Evolutionary conservation across 2,329 filamentous ascomycete species (phyloP).

Genomic region (Coccinonectria pachysandricola): DNA sequence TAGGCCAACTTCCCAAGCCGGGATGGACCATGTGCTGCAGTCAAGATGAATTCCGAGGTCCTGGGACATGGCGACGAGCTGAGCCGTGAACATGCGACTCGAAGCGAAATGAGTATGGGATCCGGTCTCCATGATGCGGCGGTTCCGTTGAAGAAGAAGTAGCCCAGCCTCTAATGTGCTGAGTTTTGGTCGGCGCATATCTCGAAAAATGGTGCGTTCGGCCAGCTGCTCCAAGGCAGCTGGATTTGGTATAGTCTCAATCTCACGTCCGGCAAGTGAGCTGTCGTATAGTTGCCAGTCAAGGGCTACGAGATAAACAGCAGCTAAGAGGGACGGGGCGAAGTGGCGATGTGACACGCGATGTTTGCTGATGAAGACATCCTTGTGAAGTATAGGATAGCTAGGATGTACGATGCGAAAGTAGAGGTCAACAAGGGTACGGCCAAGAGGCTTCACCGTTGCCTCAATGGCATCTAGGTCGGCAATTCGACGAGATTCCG

Average conservation of each 20-base stretch:
- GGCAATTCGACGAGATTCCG: slow-evolving; percentile 30
- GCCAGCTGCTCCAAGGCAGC: slow-evolving; percentile 28
- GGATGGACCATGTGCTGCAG: slow-evolving; percentile 51
- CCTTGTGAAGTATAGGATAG: slow-evolving; percentile 50
- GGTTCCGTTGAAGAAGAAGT: slow-evolving; percentile 38
- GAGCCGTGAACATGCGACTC: slow-evolving; percentile 39
- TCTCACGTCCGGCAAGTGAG: slow-evolving; percentile 29
- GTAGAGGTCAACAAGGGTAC: slow-evolving; percentile 55
- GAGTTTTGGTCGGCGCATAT: slow-evolving; percentile 42
- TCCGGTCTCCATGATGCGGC: slow-evolving; percentile 25
- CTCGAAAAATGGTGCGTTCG: slow-evolving; percentile 33
- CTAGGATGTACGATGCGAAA: slow-evolving; percentile 51
- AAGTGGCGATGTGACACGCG: slow-evolving; percentile 46
- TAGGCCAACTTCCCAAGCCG: slow-evolving; percentile 51
- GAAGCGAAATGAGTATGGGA: slow-evolving; percentile 14
- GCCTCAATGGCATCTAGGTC: slow-evolving; percentile 45
- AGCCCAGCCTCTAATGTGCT: slow-evolving; percentile 46
- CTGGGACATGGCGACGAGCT: slow-evolving; percentile 46
- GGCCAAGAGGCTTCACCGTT: slow-evolving; percentile 52
- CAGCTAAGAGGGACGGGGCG: slow-evolving; percentile 47
- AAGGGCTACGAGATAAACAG: slow-evolving; percentile 52
- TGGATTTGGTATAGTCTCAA: slow-evolving; percentile 20
- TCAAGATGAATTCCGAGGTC: slow-evolving; percentile 51
- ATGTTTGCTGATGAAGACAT: slow-evolving; percentile 52
- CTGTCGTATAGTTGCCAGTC: slow-evolving; percentile 52